Evolutionary conservation across 225 moss, liverwort and hornwort genomes (phyloP).

Genomic region (Lunularia cruciata): DNA sequence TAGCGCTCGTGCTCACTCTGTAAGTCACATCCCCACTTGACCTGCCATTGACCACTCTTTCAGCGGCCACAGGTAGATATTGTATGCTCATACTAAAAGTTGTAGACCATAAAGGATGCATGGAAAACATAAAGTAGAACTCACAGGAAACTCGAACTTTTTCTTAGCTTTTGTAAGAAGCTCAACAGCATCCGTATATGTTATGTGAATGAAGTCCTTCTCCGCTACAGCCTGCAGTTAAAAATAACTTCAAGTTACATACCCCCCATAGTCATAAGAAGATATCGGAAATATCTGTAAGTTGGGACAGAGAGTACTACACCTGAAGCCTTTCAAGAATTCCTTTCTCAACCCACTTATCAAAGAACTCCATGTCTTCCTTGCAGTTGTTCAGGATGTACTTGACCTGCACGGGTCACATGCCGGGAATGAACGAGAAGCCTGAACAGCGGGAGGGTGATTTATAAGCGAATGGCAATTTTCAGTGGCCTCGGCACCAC

Average conservation of each 20-base stretch:
- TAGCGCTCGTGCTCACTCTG: slow-evolving; percentile 98
- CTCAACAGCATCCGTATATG: slow-evolving; percentile 81
- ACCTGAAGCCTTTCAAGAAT: slow-evolving; percentile 82
- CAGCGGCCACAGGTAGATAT: no score
- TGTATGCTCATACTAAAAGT: no score
- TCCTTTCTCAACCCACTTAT: slow-evolving; percentile 92
- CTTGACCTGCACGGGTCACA: slow-evolving; percentile 56
- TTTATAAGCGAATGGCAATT: no score
- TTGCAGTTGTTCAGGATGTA: slow-evolving; percentile 85
- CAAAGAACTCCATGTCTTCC: slow-evolving; percentile 95
- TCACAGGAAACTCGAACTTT: slow-evolving; percentile 80
- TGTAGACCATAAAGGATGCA: slow-evolving; percentile 10
- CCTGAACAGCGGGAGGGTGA: no score
- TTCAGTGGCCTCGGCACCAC: no score
- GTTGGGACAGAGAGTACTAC: slow-evolving; percentile 9
- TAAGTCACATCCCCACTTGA: slow-evolving; percentile 88
- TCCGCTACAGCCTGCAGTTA: slow-evolving; percentile 76
- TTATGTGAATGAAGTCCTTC: slow-evolving; percentile 83
- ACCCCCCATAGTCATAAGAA: not conserved
- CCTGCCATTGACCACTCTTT: slow-evolving; percentile 53
- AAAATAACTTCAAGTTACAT: not conserved
- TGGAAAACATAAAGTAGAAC: slow-evolving; percentile 25
- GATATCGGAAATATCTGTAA: not conserved
- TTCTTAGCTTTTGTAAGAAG: slow-evolving; percentile 77
- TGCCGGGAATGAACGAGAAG: no score